Base-by-base conservation (phyloP, 148 eudicot species). In the Persicaria tinctoria region DNA sequence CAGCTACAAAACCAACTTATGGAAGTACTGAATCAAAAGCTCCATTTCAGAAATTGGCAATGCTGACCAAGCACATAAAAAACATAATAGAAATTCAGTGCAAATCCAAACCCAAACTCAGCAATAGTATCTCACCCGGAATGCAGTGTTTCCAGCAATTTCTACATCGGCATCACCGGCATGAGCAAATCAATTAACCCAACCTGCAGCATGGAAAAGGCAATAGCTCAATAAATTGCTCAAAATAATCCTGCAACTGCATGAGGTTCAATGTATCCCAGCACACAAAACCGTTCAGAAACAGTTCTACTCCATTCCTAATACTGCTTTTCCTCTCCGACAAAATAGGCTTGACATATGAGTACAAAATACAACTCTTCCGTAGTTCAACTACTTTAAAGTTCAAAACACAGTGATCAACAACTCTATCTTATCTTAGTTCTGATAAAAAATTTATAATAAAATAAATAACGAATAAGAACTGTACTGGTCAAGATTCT, bases 161-260 rank as follows among this genome's bases (percentile, higher is more conserved):
- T 94, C 98, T 2, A 79, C 92, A n/a, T 97, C 97, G 56, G 97
- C 81, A 79, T 94, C 98, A 68, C 98, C 98, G 49, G 93, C 98
- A 83, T 94, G 76, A 10, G 98, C 98, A 83, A 94, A 90, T 79
- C 98, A 85, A 81, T 94, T 94, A 54, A 94, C 97, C 98, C 98
- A 94, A 70, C 96, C 98, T 94, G 93, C 77, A 79, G 71, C 41
- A 71, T n/a, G 32, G 73, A n/a, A 70, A 70, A 64, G 6, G n/a
- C n/a, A 64, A 5, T 12, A 41, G 70, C 41, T 64, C n/a, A 13
- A 27, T 1, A 2, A 38, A 64, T 13, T 64, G 70, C 46, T 27
- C 3, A 13, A 41, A 41, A 64, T 1, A 57, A 18, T 54, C 3
- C 18, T 18, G 6, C 7, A 57, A n/a, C 23, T 57, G 18, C 6